Percentiles rank a stretch among this genome's conserved stretches.
These are phyloP conservation scores for Nasturtium officinale DNA, from an alignment of 345 rosid genomes.

Conservation along the genomic window DNA sequence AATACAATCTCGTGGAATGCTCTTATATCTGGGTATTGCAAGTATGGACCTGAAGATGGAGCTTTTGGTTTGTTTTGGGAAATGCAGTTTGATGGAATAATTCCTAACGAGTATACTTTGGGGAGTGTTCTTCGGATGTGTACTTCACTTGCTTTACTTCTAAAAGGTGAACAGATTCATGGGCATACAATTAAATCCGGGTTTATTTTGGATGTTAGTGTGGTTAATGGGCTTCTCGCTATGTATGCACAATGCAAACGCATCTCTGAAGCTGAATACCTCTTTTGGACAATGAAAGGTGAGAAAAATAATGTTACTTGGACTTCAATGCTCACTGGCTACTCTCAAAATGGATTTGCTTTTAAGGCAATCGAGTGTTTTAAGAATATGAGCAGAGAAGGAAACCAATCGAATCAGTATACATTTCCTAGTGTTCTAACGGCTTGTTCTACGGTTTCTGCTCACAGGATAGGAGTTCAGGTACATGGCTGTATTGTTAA, in stretches of 20 bases:
- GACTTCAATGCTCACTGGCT: slow-evolving; percentile 90
- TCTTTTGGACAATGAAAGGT: slow-evolving; percentile 52
- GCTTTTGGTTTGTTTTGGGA: slow-evolving; percentile 60
- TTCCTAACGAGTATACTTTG: slow-evolving; percentile 63
- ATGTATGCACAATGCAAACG: slow-evolving; percentile 75
- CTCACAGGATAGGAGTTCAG: slow-evolving; percentile 60
- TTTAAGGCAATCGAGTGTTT: slow-evolving; percentile 66
- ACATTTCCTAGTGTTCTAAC: slow-evolving; percentile 80
- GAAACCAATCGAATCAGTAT: slow-evolving; percentile 66
- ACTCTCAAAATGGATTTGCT: slow-evolving; percentile 60
- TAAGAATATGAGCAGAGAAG: slow-evolving; percentile 58
- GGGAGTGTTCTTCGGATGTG: slow-evolving; percentile 75
- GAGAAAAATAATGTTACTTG: slow-evolving; percentile 65
- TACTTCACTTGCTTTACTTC: slow-evolving; percentile 49
- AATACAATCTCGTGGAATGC: slow-evolving; percentile 79
- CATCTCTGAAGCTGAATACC: slow-evolving; percentile 67
- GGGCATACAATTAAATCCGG: slow-evolving; percentile 60
- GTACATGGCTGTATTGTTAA: slow-evolving; percentile 69
- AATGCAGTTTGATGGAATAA: slow-evolving; percentile 69
- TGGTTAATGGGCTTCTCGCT: slow-evolving; percentile 76
- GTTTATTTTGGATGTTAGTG: slow-evolving; percentile 58
- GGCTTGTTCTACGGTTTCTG: slow-evolving; percentile 65
- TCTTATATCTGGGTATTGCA: slow-evolving; percentile 76
- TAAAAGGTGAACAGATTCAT: slow-evolving; percentile 73
- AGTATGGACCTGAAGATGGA: slow-evolving; percentile 53